Conservation (phyloP, 2,329 filamentous ascomycete genomes). For the Fusarium veterinarium region DNA sequence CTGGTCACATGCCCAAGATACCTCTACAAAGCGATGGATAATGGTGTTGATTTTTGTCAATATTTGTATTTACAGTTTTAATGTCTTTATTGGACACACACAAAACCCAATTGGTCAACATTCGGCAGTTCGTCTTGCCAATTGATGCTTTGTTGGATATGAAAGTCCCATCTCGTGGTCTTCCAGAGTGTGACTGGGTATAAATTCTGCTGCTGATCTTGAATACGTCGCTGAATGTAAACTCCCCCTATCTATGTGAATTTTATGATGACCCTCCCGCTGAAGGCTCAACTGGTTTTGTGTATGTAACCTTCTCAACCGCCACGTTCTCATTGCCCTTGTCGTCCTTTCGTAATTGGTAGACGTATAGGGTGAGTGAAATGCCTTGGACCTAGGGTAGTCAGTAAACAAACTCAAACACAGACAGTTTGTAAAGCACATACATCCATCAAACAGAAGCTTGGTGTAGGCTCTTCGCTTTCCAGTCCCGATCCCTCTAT, state of each 20-base stretch:
- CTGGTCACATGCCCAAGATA: slow-evolving; percentile 50
- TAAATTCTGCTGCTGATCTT: slow-evolving; percentile 39
- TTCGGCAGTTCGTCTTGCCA: slow-evolving; percentile 26
- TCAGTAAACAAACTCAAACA: slow-evolving; percentile 31
- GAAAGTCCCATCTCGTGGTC: slow-evolving; percentile 28
- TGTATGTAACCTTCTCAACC: slow-evolving; percentile 88
- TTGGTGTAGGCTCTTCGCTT: slow-evolving; percentile 82
- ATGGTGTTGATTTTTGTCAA: slow-evolving; percentile 42
- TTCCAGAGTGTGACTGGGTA: slow-evolving; percentile 43
- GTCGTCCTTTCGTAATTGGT: slow-evolving; percentile 82
- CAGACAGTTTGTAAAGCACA: slow-evolving; percentile 55
- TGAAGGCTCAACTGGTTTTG: slow-evolving; percentile 75
- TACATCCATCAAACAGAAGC: slow-evolving; percentile 98
- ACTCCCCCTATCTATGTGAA: slow-evolving; percentile 12
- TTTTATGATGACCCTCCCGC: slow-evolving; percentile 59
- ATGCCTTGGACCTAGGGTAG: slow-evolving; percentile 86
- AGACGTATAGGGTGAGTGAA: slow-evolving; percentile 94
- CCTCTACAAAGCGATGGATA: slow-evolving; percentile 49
- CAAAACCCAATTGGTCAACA: slow-evolving; percentile 35
- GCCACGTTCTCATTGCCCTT: slow-evolving; percentile 83
- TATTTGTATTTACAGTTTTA: slow-evolving; percentile 49
- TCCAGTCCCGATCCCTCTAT: slow-evolving; percentile 67
- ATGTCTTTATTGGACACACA: slow-evolving; percentile 30
- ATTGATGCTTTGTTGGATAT: slow-evolving; percentile 39
- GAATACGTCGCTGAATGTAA: slow-evolving; percentile 37